Conservation (phyloP, 345 rosid genomes). For the rapeseed (Brassica napus) region Da-Ae NC_063438.1:26845001-26845500, state of each 20-base stretch:
- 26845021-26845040: conserved; percentile 62
- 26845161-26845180: conserved; percentile 25
- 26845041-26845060: conserved; percentile 86
- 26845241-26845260: conserved; percentile 96
- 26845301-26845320: conserved; percentile 65
- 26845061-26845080: conserved; percentile 79
- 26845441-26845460: conserved; percentile 64
- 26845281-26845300: conserved; percentile 94
- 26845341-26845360: conserved; percentile 1
- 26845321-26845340: not conserved
- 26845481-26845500: conserved; percentile 73
- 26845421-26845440: conserved; percentile 97
- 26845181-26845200: not conserved
- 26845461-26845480: conserved; percentile 67
- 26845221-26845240: conserved; percentile 72
- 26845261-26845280: conserved; percentile 96
- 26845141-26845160: conserved; percentile 62
- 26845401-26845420: conserved; percentile 87
- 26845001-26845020: not conserved
- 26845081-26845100: conserved; percentile 70
- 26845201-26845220: not conserved
- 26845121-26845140: conserved; percentile 40
- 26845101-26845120: conserved; percentile 52
- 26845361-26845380: not conserved
- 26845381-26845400: conserved; percentile 84